Conservation (phyloP, 78 protist genomes). For the Guillardia theta region DNA sequence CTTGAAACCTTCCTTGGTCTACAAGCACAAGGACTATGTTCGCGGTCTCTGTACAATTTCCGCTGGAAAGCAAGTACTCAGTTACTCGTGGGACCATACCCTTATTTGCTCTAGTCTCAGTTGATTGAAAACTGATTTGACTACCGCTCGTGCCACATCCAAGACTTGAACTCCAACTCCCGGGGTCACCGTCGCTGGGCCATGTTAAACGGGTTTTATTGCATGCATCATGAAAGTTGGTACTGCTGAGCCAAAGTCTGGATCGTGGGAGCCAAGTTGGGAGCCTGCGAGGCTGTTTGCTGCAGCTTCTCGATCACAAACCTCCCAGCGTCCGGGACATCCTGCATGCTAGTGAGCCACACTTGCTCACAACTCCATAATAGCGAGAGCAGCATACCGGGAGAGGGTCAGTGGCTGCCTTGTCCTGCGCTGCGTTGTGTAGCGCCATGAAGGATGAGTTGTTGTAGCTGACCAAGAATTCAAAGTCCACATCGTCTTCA, state of each 20-base stretch:
- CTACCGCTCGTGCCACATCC: no score
- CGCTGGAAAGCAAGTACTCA: no score
- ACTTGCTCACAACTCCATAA: not conserved
- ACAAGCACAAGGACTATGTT: no score
- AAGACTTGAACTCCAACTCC: no score
- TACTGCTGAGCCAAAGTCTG: not conserved
- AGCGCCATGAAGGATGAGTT: not conserved
- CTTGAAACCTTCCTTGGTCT: no score
- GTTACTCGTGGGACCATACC: no score
- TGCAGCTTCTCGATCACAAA: not conserved
- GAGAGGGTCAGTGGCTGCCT: not conserved
- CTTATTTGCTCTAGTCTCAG: no score
- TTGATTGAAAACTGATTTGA: no score
- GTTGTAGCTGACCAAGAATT: not conserved
- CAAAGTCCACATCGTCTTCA: not conserved
- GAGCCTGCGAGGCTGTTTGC: not conserved
- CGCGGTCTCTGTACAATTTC: no score
- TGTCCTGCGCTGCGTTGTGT: constrained; percentile 1
- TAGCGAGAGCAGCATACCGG: not conserved
- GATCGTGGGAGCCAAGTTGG: not conserved
- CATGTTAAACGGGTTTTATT: no score
- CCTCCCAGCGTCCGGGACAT: not conserved
- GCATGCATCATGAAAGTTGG: constrained; percentile 6
- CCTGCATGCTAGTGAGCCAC: no score
- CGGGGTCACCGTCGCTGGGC: no score